These are phyloP conservation scores for Hibiscus syriacus DNA, from an alignment of 345 rosid species.

Conservation along the genomic window DNA sequence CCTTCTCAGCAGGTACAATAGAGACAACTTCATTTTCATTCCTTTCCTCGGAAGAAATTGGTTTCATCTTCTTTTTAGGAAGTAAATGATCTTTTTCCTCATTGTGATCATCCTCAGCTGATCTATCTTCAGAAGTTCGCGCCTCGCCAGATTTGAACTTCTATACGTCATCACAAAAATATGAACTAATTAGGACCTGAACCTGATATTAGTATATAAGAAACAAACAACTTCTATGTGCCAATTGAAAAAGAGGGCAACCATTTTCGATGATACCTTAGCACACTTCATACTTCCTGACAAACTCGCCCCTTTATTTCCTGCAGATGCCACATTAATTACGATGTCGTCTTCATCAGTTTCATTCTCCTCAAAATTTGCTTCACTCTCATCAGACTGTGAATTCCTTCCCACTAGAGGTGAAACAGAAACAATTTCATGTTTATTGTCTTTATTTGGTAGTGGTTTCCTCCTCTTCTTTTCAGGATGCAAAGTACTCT, in stretches of 20 bases:
- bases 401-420: neutral
- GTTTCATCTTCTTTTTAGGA: slow-evolving; percentile 30
- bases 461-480: slow-evolving; percentile 11
- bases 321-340: slow-evolving; percentile 36
- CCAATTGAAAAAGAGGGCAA: slow-evolving; percentile 3
- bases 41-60: slow-evolving; percentile 17
- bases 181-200: neutral
- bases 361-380: slow-evolving; percentile 8
- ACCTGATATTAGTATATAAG: neutral
- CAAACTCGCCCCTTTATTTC: slow-evolving; percentile 9
- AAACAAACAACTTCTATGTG: neutral
- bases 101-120: slow-evolving; percentile 14
- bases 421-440: neutral
- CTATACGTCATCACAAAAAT: slow-evolving; percentile 30
- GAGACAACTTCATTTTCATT: slow-evolving; percentile 22
- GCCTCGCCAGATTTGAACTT: slow-evolving; percentile 24
- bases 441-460: neutral
- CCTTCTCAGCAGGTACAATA: slow-evolving; percentile 19
- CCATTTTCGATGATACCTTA: slow-evolving; percentile 30
- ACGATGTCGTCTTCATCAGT: slow-evolving; percentile 45
- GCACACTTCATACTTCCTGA: slow-evolving; percentile 14
- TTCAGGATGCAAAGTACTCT: neutral
- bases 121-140: slow-evolving; percentile 20
- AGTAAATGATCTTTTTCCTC: slow-evolving; percentile 17
- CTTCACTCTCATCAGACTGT: neutral